Conservation (phyloP, 805 yeast species). For the Metschnikowia picachoensis region DNA sequence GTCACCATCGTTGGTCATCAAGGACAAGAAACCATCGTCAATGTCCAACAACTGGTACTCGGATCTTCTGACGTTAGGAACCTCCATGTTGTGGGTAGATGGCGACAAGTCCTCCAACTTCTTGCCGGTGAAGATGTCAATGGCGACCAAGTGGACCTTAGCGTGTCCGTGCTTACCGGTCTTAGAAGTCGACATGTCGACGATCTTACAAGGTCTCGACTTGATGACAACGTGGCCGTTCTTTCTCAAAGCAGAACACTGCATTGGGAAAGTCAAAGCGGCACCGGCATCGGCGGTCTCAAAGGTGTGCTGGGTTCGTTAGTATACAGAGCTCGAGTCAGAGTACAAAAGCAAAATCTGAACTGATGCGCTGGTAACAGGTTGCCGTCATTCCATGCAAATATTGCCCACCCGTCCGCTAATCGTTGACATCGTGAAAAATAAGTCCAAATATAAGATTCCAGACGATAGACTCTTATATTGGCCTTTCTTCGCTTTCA, state of each 20-base stretch:
- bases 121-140: slow-evolving; percentile 98
- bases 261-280: slow-evolving; percentile 97
- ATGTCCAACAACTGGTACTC: slow-evolving; percentile 97
- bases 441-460: no score
- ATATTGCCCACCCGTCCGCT: no score
- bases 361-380: not conserved
- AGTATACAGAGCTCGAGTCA: slow-evolving; percentile 15
- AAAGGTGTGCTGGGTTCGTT: slow-evolving; percentile 70
- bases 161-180: slow-evolving; percentile 99
- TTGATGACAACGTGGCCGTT: slow-evolving; percentile 98
- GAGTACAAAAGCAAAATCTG: not conserved
- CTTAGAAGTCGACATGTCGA: slow-evolving; percentile 99
- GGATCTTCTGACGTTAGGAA: slow-evolving; percentile 93
- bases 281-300: slow-evolving; percentile 99
- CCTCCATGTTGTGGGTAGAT: slow-evolving; percentile 99
- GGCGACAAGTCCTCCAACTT: slow-evolving; percentile 99
- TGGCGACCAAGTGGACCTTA: slow-evolving; percentile 98
- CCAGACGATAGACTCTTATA: no score
- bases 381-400: no score
- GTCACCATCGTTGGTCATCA: slow-evolving; percentile 96
- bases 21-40: slow-evolving; percentile 95
- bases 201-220: slow-evolving; percentile 99
- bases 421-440: no score
- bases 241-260: slow-evolving; percentile 99
- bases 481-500: no score